These are phyloP conservation scores for Aureobasidium zeae DNA, from an alignment of 2,329 filamentous ascomycete genomes.

Conservation along the genomic window DNA sequence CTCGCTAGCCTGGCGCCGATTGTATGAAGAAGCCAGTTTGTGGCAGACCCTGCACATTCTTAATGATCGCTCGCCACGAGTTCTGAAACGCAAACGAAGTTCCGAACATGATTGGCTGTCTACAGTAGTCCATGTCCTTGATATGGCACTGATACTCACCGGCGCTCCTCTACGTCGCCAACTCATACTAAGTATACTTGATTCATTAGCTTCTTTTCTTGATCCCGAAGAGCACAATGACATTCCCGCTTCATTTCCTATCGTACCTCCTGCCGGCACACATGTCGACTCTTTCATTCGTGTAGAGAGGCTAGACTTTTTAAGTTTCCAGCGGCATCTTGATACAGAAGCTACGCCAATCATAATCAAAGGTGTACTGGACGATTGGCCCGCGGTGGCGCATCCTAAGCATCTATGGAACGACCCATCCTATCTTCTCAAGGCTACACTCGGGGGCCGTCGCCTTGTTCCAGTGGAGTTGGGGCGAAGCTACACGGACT, in stretches of 20 bases:
- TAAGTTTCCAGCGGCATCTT: slow-evolving; percentile 26
- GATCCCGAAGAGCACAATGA: slow-evolving; percentile 1
- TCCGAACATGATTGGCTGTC: slow-evolving; percentile 40
- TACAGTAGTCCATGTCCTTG: slow-evolving; percentile 55
- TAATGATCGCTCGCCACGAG: background rate
- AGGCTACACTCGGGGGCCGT: slow-evolving; percentile 63
- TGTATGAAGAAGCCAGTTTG: slow-evolving; percentile 64
- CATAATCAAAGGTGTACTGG: slow-evolving; percentile 57
- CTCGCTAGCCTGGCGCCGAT: slow-evolving; percentile 56
- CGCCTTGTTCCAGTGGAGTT: slow-evolving; percentile 74
- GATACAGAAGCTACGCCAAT: slow-evolving; percentile 42
- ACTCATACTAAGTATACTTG: slow-evolving; percentile 41
- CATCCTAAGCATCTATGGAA: slow-evolving; percentile 54
- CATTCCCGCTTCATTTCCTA: background rate
- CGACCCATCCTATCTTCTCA: slow-evolving; percentile 62
- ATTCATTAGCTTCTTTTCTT: slow-evolving; percentile 35
- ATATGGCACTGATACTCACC: slow-evolving; percentile 67
- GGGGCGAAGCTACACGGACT: slow-evolving; percentile 79
- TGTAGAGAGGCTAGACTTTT: slow-evolving; percentile 18
- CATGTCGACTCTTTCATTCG: slow-evolving; percentile 7
- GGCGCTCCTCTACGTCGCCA: slow-evolving; percentile 52
- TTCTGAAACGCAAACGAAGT: slow-evolving; percentile 20
- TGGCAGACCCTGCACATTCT: slow-evolving; percentile 44
- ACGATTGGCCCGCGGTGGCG: slow-evolving; percentile 70
- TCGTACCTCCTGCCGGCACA: background rate